phyloP scores from a whole-genome alignment of 495 filamentous ascomycete species.

The Filosporella fistucella region DNA sequence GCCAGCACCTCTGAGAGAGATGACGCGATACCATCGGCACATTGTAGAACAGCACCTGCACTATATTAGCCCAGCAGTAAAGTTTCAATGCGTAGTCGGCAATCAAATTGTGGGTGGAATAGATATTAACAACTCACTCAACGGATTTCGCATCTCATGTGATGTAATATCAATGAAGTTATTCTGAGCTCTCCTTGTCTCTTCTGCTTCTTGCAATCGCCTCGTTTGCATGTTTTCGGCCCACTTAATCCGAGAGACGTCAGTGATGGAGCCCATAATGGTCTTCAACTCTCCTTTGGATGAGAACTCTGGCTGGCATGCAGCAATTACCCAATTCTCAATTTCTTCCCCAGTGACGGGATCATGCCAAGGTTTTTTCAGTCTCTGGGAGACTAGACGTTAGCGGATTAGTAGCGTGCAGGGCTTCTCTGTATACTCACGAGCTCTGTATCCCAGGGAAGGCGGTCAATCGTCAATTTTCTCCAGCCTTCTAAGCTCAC shows the following conservation, averaged over 20 bases:
- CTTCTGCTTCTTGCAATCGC: slow-evolving; percentile 56
- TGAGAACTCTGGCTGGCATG: slow-evolving; percentile 13
- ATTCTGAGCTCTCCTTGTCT: slow-evolving; percentile 65
- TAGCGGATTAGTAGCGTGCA: neutral
- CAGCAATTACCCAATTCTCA: slow-evolving; percentile 20
- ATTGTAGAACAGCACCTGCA: slow-evolving; percentile 68
- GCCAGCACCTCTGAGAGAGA: slow-evolving; percentile 6
- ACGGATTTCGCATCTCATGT: slow-evolving; percentile 81
- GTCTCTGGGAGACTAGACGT: neutral
- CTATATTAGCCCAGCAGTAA: too few relatives aligned
- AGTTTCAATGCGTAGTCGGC: too few relatives aligned
- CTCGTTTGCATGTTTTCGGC: slow-evolving; percentile 60
- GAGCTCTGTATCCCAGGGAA: slow-evolving; percentile 13
- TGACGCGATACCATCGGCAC: slow-evolving; percentile 47
- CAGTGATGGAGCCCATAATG: slow-evolving; percentile 33
- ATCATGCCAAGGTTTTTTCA: slow-evolving; percentile 15
- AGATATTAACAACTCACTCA: slow-evolving; percentile 26
- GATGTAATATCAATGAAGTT: slow-evolving; percentile 88
- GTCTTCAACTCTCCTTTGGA: slow-evolving; percentile 9
- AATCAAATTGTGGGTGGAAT: too few relatives aligned
- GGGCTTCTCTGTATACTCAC: neutral
- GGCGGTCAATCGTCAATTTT: slow-evolving; percentile 7
- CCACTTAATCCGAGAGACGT: slow-evolving; percentile 52
- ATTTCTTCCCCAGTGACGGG: slow-evolving; percentile 19
- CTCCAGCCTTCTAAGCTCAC: slow-evolving; percentile 17